These are phyloP conservation scores for Fusarium sp. DNA, from an alignment of 2,329 filamentous ascomycete genomes.

Conservation along the genomic window DNA sequence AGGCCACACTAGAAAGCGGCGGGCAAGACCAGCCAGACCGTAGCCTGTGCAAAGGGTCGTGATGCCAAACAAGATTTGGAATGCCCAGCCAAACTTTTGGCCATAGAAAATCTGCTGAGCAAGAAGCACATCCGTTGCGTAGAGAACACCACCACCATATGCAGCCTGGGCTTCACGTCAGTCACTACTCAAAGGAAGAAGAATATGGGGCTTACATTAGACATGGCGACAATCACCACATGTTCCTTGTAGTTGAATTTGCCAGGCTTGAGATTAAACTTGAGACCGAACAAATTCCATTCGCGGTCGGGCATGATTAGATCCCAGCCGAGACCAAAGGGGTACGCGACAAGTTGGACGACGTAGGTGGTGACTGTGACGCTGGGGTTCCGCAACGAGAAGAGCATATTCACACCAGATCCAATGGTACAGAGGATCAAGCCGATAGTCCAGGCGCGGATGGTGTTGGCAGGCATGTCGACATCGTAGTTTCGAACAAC, in stretches of 20 bases:
- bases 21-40: constrained; percentile 63
- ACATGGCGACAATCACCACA: constrained; percentile 70
- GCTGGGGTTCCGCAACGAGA: constrained; percentile 67
- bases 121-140: constrained; percentile 60
- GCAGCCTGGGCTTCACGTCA: constrained; percentile 55
- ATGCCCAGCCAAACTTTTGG: constrained; percentile 63
- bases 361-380: constrained; percentile 69
- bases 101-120: constrained; percentile 66
- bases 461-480: constrained; percentile 70
- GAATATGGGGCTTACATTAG: constrained; percentile 59
- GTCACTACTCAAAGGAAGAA: constrained; percentile 22
- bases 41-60: constrained; percentile 67
- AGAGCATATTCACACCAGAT: constrained; percentile 69
- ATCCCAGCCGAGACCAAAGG: constrained; percentile 64
- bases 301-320: constrained; percentile 62
- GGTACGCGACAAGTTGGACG: constrained; percentile 69
- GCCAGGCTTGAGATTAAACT: constrained; percentile 65
- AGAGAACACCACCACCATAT: constrained; percentile 66
- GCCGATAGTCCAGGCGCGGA: constrained; percentile 71
- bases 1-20: constrained; percentile 63
- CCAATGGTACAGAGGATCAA: constrained; percentile 68
- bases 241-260: constrained; percentile 71
- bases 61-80: constrained; percentile 63
- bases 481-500: constrained; percentile 72
- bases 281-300: constrained; percentile 61